A percentile compares a stretch with the other conserved stretches of the same genome.
phyloP scores from a whole-genome alignment of 495 filamentous ascomycete genomes.

The Penicillium coffeae region DNA sequence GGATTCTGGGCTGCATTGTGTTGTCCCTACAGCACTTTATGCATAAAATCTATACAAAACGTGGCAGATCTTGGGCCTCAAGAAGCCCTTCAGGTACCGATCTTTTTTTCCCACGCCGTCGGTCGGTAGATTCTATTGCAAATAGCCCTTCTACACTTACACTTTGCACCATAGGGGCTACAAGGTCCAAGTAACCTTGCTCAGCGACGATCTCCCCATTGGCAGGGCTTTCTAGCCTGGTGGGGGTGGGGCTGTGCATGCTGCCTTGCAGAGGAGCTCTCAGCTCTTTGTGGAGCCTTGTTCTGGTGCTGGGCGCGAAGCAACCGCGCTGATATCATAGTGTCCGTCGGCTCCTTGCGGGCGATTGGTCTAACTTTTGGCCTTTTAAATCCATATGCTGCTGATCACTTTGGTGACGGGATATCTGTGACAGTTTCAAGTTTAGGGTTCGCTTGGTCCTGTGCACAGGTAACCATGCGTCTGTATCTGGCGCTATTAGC shows the following conservation, averaged over 20 bases:
- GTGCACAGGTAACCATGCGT: no score
- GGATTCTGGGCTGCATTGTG: neutral
- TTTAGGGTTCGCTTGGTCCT: neutral
- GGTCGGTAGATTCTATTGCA: no score
- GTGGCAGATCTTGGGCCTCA: neutral
- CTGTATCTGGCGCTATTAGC: no score
- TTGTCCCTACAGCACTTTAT: neutral
- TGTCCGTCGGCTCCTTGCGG: neutral
- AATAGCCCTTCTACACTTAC: no score
- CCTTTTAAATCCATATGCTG: constrained; percentile 5
- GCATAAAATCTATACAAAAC: neutral
- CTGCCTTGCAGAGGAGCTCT: constrained; percentile 22
- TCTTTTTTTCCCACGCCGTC: no score
- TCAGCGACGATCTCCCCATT: constrained; percentile 6
- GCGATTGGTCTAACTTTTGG: constrained; percentile 9
- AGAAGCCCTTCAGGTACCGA: neutral
- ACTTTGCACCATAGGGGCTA: no score
- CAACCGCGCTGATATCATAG: constrained; percentile 14
- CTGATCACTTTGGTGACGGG: constrained; percentile 6
- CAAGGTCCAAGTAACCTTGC: constrained; percentile 8
- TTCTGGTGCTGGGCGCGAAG: neutral
- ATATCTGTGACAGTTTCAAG: constrained; percentile 8
- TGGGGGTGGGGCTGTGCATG: constrained; percentile 28
- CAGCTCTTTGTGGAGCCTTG: constrained; percentile 21
- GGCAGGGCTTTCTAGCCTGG: constrained; percentile 11